Conservation (phyloP, 2,329 filamentous ascomycete species). For the Ploettnerulaceae sp. region DNA sequence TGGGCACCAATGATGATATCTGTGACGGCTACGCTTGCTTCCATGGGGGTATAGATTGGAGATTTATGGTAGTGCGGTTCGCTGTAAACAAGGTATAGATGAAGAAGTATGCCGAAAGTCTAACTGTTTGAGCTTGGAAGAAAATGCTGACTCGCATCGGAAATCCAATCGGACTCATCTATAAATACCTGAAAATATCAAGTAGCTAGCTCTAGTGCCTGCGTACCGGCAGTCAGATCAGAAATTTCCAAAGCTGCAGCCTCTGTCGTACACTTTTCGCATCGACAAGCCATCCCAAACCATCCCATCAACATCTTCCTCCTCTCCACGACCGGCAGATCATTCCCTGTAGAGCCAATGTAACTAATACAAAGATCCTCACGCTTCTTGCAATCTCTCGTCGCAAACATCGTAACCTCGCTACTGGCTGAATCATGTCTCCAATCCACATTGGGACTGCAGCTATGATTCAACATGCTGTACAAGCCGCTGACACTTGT, state of each 20-base stretch:
- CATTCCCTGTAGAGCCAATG: conserved; percentile 19
- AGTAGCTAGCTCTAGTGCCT: background rate
- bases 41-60: too few relatives aligned
- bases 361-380: conserved; percentile 29
- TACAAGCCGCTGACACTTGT: conserved; percentile 30
- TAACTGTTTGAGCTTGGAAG: background rate
- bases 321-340: conserved; percentile 11
- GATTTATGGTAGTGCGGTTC: too few relatives aligned
- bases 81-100: too few relatives aligned
- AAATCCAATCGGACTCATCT: background rate
- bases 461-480: conserved; percentile 35
- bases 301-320: conserved; percentile 21
- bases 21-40: too few relatives aligned
- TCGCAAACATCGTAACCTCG: conserved; percentile 27
- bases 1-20: too few relatives aligned
- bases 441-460: conserved; percentile 32
- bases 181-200: background rate
- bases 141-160: background rate
- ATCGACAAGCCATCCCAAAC: conserved; percentile 23
- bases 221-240: background rate
- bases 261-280: conserved; percentile 18
- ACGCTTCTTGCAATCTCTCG: conserved; percentile 21
- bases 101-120: too few relatives aligned
- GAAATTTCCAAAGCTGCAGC: background rate
- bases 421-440: conserved; percentile 25